Percentiles rank a stretch among this genome's conserved stretches.
Evolutionary conservation across 2,329 filamentous ascomycete species (phyloP).

Genomic region (Fonsecaea pugnacius): DNA sequence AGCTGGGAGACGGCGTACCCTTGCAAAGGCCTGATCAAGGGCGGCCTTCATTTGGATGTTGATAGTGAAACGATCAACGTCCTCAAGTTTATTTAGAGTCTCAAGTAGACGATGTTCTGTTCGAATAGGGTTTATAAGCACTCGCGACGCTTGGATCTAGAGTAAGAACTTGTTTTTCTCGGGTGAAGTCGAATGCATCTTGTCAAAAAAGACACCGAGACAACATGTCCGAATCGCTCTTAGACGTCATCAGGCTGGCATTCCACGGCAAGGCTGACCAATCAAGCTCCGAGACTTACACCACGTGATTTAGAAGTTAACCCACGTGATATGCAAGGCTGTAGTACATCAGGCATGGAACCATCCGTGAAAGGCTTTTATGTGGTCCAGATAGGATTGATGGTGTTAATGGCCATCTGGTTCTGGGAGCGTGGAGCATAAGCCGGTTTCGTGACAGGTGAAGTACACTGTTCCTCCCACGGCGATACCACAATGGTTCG

Average conservation of each 20-base stretch:
- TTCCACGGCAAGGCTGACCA: not conserved
- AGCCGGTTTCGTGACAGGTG: not conserved
- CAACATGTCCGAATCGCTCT: not conserved
- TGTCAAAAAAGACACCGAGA: not conserved
- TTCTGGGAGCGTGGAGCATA: not conserved
- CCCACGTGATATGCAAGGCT: not conserved
- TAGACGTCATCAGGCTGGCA: not conserved
- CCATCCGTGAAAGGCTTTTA: not conserved
- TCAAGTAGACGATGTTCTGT: not conserved
- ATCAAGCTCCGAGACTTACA: not conserved
- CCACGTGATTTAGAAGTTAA: not conserved
- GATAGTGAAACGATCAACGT: not conserved
- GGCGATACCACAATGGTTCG: not conserved
- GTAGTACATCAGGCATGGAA: not conserved
- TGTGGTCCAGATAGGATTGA: not conserved
- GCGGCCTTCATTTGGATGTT: conserved; percentile 14
- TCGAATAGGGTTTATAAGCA: not conserved
- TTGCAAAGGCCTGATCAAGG: conserved; percentile 23
- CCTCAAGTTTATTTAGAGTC: not conserved
- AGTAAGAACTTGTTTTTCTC: not conserved
- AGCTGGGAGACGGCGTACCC: conserved; percentile 21
- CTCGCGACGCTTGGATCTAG: not conserved
- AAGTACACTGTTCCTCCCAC: not conserved
- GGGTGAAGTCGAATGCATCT: not conserved
- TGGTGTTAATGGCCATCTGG: not conserved